These are phyloP conservation scores for Exserohilum rostratum DNA, from an alignment of 2,329 filamentous ascomycete species.

Conservation along the genomic window DNA sequence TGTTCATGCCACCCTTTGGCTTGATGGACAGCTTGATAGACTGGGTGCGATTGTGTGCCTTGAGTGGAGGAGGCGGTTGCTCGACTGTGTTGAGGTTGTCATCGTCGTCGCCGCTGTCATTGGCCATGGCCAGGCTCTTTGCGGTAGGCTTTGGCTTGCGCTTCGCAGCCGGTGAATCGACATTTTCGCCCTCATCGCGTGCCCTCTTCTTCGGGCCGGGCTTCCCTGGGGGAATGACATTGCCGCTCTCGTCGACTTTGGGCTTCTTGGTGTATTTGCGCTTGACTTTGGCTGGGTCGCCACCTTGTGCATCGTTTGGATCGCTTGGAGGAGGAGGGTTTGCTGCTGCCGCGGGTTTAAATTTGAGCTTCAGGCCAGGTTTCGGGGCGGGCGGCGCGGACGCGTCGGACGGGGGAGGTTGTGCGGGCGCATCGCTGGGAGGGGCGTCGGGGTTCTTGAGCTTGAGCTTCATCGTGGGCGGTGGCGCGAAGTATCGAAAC, in stretches of 20 bases:
- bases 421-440: slow-evolving; percentile 26
- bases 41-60: slow-evolving; percentile 24
- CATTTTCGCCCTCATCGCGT: slow-evolving; percentile 45
- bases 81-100: slow-evolving; percentile 23
- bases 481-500: not conserved
- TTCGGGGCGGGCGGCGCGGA: slow-evolving; percentile 20
- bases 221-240: slow-evolving; percentile 33
- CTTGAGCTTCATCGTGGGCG: slow-evolving; percentile 42
- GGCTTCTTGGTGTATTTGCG: slow-evolving; percentile 52
- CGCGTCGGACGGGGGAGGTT: slow-evolving; percentile 20
- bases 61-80: slow-evolving; percentile 16
- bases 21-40: slow-evolving; percentile 44
- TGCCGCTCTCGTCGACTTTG: slow-evolving; percentile 40
- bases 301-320: slow-evolving; percentile 35
- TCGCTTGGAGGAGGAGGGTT: slow-evolving; percentile 29
- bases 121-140: slow-evolving; percentile 37
- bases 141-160: slow-evolving; percentile 44
- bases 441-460: slow-evolving; percentile 33
- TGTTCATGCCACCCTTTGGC: slow-evolving; percentile 28
- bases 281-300: slow-evolving; percentile 49
- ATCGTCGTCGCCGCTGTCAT: slow-evolving; percentile 38
- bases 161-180: slow-evolving; percentile 36
- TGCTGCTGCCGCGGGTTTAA: slow-evolving; percentile 34
- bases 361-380: slow-evolving; percentile 40
- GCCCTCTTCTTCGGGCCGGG: slow-evolving; percentile 42